Percentiles rank a stretch among this genome's conserved stretches.
phyloP scores from a whole-genome alignment of 2,329 filamentous ascomycete genomes.

The Aureobasidium sp. region DNA sequence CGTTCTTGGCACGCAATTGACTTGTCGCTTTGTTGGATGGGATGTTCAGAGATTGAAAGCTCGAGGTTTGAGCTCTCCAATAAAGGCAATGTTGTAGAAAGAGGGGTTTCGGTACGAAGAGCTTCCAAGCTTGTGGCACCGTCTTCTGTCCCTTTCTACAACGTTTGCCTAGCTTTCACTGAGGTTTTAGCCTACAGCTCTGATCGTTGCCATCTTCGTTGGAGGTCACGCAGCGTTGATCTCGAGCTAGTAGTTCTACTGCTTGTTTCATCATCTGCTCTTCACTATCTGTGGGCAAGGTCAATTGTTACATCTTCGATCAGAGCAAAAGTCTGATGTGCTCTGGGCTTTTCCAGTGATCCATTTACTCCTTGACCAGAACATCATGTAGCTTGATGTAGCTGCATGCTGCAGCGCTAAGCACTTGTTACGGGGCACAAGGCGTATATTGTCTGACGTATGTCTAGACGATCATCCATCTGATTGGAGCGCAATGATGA shows the following conservation, averaged over 20 bases:
- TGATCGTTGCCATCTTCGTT: not conserved
- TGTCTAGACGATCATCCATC: too few relatives aligned
- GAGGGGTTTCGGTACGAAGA: constrained; percentile 4
- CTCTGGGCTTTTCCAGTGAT: not conserved
- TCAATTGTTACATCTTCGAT: not conserved
- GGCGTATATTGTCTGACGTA: not conserved
- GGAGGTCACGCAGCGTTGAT: not conserved
- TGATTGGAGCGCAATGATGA: not conserved
- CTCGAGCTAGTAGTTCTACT: not conserved
- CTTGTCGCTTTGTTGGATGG: not conserved
- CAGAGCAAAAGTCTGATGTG: not conserved
- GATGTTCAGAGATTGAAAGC: not conserved
- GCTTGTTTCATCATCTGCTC: not conserved
- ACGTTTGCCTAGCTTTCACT: not conserved
- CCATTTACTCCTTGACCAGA: not conserved
- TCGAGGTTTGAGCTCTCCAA: not conserved
- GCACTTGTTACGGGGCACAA: not conserved
- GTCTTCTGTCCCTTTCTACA: constrained; percentile 1
- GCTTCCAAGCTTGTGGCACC: not conserved
- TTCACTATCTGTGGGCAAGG: too few relatives aligned
- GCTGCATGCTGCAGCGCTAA: not conserved
- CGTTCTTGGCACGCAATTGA: constrained; percentile 3
- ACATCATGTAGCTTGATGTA: not conserved
- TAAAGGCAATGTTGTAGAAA: not conserved
- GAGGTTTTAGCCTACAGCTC: not conserved